Evolutionary conservation across 306 rosid species (phyloP).

Genomic region (Castanopsis chinensis): DNA sequence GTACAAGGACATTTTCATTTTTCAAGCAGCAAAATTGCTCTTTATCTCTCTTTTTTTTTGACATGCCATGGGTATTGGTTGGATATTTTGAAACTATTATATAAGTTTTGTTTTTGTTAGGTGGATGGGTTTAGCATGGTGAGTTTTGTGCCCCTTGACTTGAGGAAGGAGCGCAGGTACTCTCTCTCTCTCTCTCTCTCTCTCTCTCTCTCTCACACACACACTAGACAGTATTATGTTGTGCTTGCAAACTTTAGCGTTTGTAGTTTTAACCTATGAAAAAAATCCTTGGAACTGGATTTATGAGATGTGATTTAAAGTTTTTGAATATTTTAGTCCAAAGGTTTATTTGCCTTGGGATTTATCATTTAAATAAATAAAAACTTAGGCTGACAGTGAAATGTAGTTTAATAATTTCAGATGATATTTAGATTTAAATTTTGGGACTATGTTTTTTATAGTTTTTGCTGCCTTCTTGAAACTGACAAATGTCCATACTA

Average conservation of each 20-base stretch:
- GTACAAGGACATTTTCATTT: not conserved
- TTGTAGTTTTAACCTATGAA: not conserved
- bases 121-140: conserved; percentile 68
- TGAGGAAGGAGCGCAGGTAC: conserved; percentile 88
- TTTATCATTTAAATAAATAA: too few relatives aligned
- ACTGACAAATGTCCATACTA: too few relatives aligned
- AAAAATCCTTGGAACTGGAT: not conserved
- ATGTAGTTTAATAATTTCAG: too few relatives aligned
- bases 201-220: not conserved
- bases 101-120: conserved; percentile 33
- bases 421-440: not conserved
- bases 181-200: conserved; percentile 3
- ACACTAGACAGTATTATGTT: not conserved
- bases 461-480: not conserved
- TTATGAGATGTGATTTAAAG: not conserved
- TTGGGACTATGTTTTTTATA: not conserved
- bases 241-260: not conserved
- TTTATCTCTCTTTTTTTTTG: not conserved
- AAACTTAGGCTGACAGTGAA: too few relatives aligned
- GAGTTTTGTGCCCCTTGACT: conserved; percentile 80
- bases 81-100: conserved; percentile 1
- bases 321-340: not conserved
- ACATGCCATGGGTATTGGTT: not conserved
- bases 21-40: not conserved
- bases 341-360: not conserved